Base-by-base conservation (phyloP, 2,329 filamentous ascomycete species). In the Aspergillus sp. region DNA sequence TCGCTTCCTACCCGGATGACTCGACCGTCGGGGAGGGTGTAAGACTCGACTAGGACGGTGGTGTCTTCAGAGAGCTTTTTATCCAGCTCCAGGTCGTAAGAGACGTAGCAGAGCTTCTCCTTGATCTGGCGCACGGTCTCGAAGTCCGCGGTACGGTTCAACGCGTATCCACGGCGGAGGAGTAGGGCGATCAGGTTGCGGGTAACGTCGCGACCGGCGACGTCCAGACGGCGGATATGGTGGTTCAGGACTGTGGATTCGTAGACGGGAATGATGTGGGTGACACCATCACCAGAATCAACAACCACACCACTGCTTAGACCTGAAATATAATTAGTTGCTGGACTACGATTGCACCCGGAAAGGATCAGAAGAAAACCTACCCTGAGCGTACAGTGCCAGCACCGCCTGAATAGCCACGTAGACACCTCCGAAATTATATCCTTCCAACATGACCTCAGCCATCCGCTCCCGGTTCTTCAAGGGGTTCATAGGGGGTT, bases 91-190 rank as follows among this genome's bases (percentile, higher is more conserved):
- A 98, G 80, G 68, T 98, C 93, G 75, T 97, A 98, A 8, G 90
- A 96, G 48, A 98, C 91, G 68, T 98, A 98, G 78, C 93, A 97
- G 44, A 98, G 85, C 78, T 98, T 98, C 78, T 98, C 93, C 75
- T 98, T 98, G 76, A 98, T 97, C 70, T 97, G 91, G 52, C 93
- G 86, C 47, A 98, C 93, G 3, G 93, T 98, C 72, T 98, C 93
- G 69, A 98, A 98, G 69, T 98, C 93, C 65, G 93, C 93, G 8
- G 93, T 98, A 67, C 93, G 83, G 80, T 98, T 98, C 52, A 98
- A 82, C 33, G 93, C 89, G 69, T 98, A 98, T 40, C 93, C 93
- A 57, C 93, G 83, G 62, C 93, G 88, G 48, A 95, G 80, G 19
- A 98, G 83, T 43, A 98, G 83, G 43, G 89, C 88, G 69, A 98